Evolutionary conservation across 2,329 filamentous ascomycete species (phyloP).

Genomic region (Botrytis fabae): DNA sequence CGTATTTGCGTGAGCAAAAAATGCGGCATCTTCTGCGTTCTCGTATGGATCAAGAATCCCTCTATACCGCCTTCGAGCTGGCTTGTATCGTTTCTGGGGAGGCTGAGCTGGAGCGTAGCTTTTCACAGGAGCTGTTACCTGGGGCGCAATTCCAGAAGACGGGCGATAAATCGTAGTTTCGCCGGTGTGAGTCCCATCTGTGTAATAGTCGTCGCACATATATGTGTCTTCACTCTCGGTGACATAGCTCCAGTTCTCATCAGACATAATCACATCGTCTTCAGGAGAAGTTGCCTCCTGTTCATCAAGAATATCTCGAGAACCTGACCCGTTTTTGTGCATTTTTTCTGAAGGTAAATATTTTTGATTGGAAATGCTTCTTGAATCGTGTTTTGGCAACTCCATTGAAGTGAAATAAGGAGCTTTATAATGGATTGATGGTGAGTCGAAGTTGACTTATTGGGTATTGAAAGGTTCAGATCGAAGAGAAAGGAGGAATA

Average conservation of each 20-base stretch:
- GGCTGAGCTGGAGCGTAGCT: neutral
- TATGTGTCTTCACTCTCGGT: neutral
- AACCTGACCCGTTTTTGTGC: neutral
- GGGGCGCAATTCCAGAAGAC: neutral
- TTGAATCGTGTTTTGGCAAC: neutral
- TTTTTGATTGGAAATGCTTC: neutral
- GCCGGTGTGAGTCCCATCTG: neutral
- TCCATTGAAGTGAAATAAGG: neutral
- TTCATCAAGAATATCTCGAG: neutral
- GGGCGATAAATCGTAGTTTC: neutral
- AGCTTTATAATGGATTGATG: too few relatives aligned
- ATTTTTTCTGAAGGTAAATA: neutral
- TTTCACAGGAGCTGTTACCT: neutral
- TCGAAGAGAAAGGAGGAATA: neutral
- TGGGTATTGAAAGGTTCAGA: too few relatives aligned
- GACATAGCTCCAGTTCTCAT: neutral
- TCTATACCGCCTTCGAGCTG: neutral
- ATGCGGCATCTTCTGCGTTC: neutral
- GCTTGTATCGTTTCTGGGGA: neutral
- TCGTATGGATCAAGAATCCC: neutral
- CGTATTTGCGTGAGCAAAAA: neutral
- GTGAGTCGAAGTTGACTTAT: neutral
- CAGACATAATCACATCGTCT: neutral
- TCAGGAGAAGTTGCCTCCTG: neutral
- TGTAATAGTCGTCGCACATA: neutral